These are phyloP conservation scores for Pugionium cornutum DNA, from an alignment of 345 rosid genomes.

Conservation along the genomic window DNA sequence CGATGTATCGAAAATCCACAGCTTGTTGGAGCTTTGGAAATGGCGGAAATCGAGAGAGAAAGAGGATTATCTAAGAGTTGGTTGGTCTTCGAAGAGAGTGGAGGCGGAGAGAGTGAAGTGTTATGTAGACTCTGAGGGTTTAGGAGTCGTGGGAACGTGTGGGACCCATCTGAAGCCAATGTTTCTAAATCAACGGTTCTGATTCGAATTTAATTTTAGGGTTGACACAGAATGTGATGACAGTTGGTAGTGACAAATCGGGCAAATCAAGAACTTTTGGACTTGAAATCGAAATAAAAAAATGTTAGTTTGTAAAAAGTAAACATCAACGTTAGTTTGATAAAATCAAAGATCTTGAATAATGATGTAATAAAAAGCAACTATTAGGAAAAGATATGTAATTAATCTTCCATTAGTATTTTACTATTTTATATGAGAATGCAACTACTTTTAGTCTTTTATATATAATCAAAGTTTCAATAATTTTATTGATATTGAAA, in stretches of 20 bases:
- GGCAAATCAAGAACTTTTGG: neutral
- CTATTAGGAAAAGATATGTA: too few relatives aligned
- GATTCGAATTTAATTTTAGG: conserved; percentile 34
- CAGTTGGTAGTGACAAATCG: conserved; percentile 24
- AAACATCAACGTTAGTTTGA: too few relatives aligned
- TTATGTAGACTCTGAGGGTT: conserved; percentile 35
- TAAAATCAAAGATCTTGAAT: too few relatives aligned
- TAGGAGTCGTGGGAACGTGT: conserved; percentile 37
- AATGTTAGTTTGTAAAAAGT: too few relatives aligned
- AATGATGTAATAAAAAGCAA: too few relatives aligned
- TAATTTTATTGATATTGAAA: neutral
- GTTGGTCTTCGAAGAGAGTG: conserved; percentile 7
- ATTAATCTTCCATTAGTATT: too few relatives aligned
- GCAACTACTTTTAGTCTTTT: too few relatives aligned
- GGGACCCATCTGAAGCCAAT: conserved; percentile 30
- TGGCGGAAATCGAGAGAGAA: conserved; percentile 35
- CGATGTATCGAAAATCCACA: neutral
- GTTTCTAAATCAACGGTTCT: conserved; percentile 34
- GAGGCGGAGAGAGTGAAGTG: conserved; percentile 41
- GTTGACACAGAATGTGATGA: conserved; percentile 29
- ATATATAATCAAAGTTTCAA: too few relatives aligned
- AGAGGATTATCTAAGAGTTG: conserved; percentile 25
- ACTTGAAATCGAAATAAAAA: too few relatives aligned
- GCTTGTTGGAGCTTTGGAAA: conserved; percentile 4
- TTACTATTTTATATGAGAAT: too few relatives aligned